phyloP scores from a whole-genome alignment of 164 flowering plant species.

The Tetracentron sinense region DNA sequence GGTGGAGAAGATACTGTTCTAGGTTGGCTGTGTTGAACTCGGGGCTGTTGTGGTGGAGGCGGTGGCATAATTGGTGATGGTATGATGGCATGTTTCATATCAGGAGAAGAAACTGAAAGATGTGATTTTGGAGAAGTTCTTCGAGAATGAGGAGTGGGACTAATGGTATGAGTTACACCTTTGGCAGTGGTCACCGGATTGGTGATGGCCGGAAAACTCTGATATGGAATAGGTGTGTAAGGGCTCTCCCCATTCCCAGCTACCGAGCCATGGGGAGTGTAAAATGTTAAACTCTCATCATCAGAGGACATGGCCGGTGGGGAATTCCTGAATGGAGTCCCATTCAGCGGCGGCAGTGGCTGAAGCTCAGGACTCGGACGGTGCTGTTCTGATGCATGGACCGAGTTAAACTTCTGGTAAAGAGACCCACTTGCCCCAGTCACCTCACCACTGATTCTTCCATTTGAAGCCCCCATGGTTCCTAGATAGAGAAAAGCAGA shows the following conservation, averaged over 20 bases:
- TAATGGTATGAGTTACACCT: conserved; percentile 3
- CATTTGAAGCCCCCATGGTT: conserved; percentile 59
- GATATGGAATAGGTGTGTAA: conserved; percentile 34
- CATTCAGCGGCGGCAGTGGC: conserved; percentile 71
- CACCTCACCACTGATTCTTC: conserved; percentile 24
- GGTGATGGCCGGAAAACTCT: conserved; percentile 11
- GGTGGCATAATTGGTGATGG: conserved; percentile 22
- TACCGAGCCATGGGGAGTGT: conserved; percentile 63
- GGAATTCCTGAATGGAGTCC: conserved; percentile 13
- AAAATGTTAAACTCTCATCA: conserved; percentile 52
- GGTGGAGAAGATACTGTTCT: conserved; percentile 35
- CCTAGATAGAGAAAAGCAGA: conserved; percentile 74
- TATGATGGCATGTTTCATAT: conserved; percentile 33
- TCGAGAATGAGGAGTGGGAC: conserved; percentile 47
- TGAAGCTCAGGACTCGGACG: conserved; percentile 95
- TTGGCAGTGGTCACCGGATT: conserved; percentile 2
- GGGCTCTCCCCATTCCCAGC: conserved; percentile 36
- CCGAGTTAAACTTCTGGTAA: conserved; percentile 51
- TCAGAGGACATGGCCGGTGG: conserved; percentile 44
- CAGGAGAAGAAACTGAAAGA: conserved; percentile 44
- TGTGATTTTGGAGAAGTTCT: conserved; percentile 73
- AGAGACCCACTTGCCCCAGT: conserved; percentile 47
- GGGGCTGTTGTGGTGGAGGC: conserved; percentile 4
- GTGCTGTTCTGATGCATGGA: conserved; percentile 53
- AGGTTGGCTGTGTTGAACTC: conserved; percentile 16